Percentiles rank a stretch among this genome's conserved stretches.
Conservation (phyloP, 1,284 basidiomycete species). For the Chalciporus sp. region DNA sequence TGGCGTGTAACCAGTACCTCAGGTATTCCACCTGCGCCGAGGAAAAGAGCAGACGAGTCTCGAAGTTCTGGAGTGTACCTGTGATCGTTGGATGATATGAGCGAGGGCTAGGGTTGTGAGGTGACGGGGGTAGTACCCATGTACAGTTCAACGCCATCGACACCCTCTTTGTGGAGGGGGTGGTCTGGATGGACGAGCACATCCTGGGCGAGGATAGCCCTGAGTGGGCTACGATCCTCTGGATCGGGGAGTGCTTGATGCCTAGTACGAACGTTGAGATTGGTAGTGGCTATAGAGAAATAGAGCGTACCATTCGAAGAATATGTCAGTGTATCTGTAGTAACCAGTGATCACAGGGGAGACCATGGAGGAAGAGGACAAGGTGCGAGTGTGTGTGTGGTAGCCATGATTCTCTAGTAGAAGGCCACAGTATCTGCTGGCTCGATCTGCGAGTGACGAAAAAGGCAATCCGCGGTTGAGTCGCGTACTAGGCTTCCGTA, state of each 20-base stretch:
- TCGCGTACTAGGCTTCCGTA: not conserved
- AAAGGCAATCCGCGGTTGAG: constrained; percentile 9
- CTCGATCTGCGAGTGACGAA: constrained; percentile 4
- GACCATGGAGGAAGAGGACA: constrained; percentile 22
- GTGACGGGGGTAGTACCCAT: constrained; percentile 49
- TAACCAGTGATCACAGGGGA: constrained; percentile 62
- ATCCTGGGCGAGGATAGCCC: constrained; percentile 66
- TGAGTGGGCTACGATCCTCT: constrained; percentile 64
- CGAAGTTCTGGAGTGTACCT: constrained; percentile 66
- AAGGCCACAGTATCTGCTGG: not conserved
- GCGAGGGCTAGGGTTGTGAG: not conserved
- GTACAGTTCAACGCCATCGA: constrained; percentile 69
- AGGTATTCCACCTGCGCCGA: constrained; percentile 84
- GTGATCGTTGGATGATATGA: not conserved
- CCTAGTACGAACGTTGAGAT: constrained; percentile 33
- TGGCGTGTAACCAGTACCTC: constrained; percentile 80
- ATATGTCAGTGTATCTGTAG: constrained; percentile 79
- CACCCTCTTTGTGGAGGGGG: constrained; percentile 65
- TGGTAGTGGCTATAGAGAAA: constrained; percentile 2
- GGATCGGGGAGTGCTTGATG: constrained; percentile 45
- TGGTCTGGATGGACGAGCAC: constrained; percentile 69
- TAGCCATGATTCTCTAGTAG: not conserved
- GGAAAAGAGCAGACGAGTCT: constrained; percentile 75
- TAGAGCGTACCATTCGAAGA: constrained; percentile 63
- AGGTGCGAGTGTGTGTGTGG: no score